These are phyloP conservation scores for Cicer pinnatifidum DNA, from an alignment of 306 rosid species.

Conservation along the genomic window DNA sequence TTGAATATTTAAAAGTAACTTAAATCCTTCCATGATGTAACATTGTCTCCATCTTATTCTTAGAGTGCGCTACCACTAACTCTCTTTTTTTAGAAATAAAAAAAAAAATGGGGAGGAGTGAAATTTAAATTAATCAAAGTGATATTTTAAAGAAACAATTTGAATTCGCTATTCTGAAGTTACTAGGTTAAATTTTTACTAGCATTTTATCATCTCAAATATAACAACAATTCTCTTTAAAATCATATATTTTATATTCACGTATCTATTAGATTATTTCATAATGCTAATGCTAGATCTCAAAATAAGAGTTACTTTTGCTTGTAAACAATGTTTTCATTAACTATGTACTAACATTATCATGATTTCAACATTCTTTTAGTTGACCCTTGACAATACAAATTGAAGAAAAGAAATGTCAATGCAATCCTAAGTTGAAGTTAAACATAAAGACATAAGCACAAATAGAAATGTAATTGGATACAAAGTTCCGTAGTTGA, in stretches of 20 bases:
- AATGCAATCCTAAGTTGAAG: constrained; percentile 11
- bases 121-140: no score
- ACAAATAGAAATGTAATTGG: background rate
- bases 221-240: background rate
- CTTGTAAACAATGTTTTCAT: background rate
- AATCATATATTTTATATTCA: background rate
- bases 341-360: background rate
- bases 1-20: constrained; percentile 24
- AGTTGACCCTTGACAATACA: constrained; percentile 3
- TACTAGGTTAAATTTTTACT: no score
- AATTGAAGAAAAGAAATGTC: background rate
- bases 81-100: background rate
- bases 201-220: no score
- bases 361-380: constrained; percentile 30
- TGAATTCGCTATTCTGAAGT: no score
- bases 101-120: no score
- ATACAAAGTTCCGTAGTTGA: background rate
- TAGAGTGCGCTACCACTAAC: constrained; percentile 42
- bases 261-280: background rate
- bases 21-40: constrained; percentile 10
- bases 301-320: no score
- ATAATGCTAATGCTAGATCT: no score
- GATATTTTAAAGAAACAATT: no score
- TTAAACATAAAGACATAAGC: constrained; percentile 18
- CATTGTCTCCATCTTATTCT: constrained; percentile 5